Evolutionary conservation across 2,329 filamentous ascomycete species (phyloP), one percentile per base, ranked within the genome.

Genomic region (Ophiocordyceps camponoti-leonardi): DNA sequence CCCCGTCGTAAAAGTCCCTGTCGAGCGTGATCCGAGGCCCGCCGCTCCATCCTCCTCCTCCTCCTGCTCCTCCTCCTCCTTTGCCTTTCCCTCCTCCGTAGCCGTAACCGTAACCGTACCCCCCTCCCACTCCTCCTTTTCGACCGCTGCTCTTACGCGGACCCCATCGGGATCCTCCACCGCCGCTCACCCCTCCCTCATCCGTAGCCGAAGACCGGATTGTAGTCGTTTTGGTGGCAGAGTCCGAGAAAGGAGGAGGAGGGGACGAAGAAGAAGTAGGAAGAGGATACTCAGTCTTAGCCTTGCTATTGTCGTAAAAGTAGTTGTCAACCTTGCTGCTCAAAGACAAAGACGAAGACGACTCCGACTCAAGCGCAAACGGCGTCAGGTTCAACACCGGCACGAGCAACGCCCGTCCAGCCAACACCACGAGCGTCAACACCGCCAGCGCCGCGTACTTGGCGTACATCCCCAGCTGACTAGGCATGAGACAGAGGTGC

Each of bases 401-500:
- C 8, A 79, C 68, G 31, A 81, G 64, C 41, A 79, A 62, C 6
- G 77, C 73, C 18, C 77, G 67, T 8, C 72, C 60, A 41, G 66
- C 59, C 7, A 81, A 66, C 5, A 72, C 49, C 14, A 72, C 55
- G 13, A 79, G 41, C 20, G 66, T 70, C 6, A 77, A 52, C 19
- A 71, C 68, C 1, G 81, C 67, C 16, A 92, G 68, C 26, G 73
- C 66, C 31, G 70, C 76, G 58, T 98, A 98, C 47, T 76, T 74
- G 49, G 92, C 77, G 61, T 90, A 94, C 7, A 87, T 88, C 44
- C 75, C 74, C 12, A 95, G 68, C 61, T 95, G 87, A 60, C 90
- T 86, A 0, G 92, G 92, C 10, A 96, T 71, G 2, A 98, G 73
- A 58, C 92, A 98, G 2, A 96, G 74, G 51, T 93, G 85, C 1